Percentiles rank a stretch among this genome's conserved stretches.
Evolutionary conservation across 306 rosid species (phyloP).

Genomic region (Cucurbita argyrosperma): DNA sequence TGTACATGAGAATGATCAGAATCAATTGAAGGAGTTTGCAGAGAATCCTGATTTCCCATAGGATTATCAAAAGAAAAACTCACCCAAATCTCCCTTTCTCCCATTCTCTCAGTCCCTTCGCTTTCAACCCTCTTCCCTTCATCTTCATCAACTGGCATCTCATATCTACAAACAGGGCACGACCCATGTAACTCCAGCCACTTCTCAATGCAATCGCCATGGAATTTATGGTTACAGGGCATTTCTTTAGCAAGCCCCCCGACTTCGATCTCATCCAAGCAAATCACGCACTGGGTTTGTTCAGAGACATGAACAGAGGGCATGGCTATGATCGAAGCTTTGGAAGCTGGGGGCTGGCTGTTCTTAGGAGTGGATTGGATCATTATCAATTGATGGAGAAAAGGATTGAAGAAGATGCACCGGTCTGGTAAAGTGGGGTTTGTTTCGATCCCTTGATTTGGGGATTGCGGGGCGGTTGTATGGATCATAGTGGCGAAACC

Average conservation of each 20-base stretch:
- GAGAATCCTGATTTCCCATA: conserved; percentile 12
- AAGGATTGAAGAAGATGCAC: conserved; percentile 48
- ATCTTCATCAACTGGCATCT: conserved; percentile 48
- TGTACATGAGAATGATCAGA: conserved; percentile 11
- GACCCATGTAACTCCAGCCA: conserved; percentile 70
- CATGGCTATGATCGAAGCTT: conserved; percentile 55
- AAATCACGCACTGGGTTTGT: conserved; percentile 45
- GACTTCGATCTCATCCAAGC: conserved; percentile 52
- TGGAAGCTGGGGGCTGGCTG: conserved; percentile 66
- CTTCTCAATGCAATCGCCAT: conserved; percentile 43
- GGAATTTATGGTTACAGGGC: conserved; percentile 77
- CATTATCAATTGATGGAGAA: conserved; percentile 40
- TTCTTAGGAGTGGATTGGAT: conserved; percentile 42
- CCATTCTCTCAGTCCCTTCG: conserved; percentile 16
- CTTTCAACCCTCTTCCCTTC: conserved; percentile 24
- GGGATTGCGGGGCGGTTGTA: not conserved
- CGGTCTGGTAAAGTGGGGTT: conserved; percentile 8
- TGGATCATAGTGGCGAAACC: conserved; percentile 24
- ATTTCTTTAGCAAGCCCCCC: conserved; percentile 39
- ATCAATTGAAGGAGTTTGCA: conserved; percentile 11
- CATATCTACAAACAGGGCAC: conserved; percentile 69
- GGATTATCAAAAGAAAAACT: conserved; percentile 35
- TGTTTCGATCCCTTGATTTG: not conserved
- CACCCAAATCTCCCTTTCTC: conserved; percentile 43
- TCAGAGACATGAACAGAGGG: conserved; percentile 21